These are phyloP conservation scores for Pythium grandisporangium DNA, from an alignment of 352 stramenopile species.

Conservation along the genomic window DNA sequence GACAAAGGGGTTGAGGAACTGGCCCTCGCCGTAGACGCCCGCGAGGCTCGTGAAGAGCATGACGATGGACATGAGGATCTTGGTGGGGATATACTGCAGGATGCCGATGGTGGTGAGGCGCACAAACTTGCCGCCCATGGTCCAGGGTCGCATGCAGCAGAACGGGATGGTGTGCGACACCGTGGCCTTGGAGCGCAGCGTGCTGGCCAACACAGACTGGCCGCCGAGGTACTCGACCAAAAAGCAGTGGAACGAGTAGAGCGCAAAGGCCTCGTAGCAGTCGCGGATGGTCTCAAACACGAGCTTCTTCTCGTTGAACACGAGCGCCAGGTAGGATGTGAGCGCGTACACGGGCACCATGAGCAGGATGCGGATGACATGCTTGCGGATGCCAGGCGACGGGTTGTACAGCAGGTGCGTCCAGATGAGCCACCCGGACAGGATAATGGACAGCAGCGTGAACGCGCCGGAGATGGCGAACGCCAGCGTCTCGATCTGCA, in stretches of 20 bases:
- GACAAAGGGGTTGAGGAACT: slow-evolving; percentile 79
- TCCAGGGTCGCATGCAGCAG: slow-evolving; percentile 84
- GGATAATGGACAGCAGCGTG: slow-evolving; percentile 75
- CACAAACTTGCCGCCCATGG: slow-evolving; percentile 91
- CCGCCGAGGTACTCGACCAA: slow-evolving; percentile 85
- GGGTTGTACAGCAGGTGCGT: slow-evolving; percentile 84
- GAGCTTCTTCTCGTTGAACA: slow-evolving; percentile 86
- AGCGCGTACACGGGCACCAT: slow-evolving; percentile 93
- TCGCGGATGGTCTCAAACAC: slow-evolving; percentile 88
- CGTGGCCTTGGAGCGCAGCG: slow-evolving; percentile 80
- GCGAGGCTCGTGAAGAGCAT: slow-evolving; percentile 80
- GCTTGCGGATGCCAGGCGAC: slow-evolving; percentile 73
- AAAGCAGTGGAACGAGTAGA: slow-evolving; percentile 93
- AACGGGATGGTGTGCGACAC: slow-evolving; percentile 76
- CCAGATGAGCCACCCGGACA: slow-evolving; percentile 85
- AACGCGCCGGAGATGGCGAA: slow-evolving; percentile 84
- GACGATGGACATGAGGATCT: slow-evolving; percentile 82
- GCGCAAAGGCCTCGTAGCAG: slow-evolving; percentile 90
- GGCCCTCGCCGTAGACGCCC: slow-evolving; percentile 84
- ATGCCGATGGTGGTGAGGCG: slow-evolving; percentile 89
- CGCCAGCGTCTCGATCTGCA: slow-evolving; percentile 83
- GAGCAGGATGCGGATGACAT: slow-evolving; percentile 91
- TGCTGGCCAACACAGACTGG: slow-evolving; percentile 71
- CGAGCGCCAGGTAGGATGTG: slow-evolving; percentile 85
- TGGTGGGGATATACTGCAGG: slow-evolving; percentile 90